These are phyloP conservation scores for Ceratocystis lukuohia DNA, from an alignment of 2,329 filamentous ascomycete genomes.

Conservation along the genomic window DNA sequence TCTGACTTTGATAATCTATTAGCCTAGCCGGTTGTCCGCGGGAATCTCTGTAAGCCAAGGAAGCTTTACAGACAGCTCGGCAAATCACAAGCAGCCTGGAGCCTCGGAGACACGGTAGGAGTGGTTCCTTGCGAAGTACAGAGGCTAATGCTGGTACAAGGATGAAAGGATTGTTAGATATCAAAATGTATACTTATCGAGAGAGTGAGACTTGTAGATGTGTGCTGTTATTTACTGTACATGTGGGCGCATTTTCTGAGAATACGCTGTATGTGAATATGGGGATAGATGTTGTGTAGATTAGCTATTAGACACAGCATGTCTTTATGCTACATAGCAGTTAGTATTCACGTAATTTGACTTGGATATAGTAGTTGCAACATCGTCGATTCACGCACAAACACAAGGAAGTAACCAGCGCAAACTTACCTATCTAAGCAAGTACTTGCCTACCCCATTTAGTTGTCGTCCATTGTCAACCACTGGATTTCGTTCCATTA, in stretches of 20 bases:
- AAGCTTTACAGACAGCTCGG: background rate
- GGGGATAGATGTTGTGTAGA: background rate
- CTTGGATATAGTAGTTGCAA: background rate
- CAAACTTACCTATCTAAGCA: too few species aligned
- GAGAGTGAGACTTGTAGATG: background rate
- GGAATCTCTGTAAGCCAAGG: background rate
- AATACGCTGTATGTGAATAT: background rate
- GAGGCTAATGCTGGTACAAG: conserved; percentile 4
- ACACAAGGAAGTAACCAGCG: background rate
- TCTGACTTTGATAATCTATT: background rate
- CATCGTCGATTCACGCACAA: background rate
- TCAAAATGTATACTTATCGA: background rate
- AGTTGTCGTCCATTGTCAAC: background rate
- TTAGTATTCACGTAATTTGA: background rate
- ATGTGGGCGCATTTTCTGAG: too few species aligned
- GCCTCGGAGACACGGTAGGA: conserved; percentile 5
- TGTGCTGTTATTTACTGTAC: background rate
- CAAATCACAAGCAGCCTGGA: background rate
- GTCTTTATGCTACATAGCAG: background rate
- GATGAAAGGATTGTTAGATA: background rate
- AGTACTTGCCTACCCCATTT: background rate
- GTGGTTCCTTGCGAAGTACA: background rate
- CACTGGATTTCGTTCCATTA: conserved; percentile 7
- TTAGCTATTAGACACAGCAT: background rate
- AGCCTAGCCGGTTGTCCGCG: background rate